Conservation (phyloP, 148 eudicot genomes). For the Selenicereus undatus region DNA sequence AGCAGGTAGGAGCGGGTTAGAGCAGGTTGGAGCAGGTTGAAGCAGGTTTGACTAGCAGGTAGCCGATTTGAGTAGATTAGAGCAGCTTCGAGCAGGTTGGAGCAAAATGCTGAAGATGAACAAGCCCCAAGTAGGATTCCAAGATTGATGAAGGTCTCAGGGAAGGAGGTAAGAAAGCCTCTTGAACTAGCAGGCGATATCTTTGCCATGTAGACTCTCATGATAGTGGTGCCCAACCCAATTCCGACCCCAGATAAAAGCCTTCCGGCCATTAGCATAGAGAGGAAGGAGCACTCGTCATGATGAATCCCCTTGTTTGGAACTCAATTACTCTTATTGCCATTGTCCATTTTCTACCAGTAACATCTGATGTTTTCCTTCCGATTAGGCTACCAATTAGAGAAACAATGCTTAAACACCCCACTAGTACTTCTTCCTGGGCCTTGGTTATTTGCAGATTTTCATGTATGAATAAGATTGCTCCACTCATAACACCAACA, state of each 20-base stretch:
- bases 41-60: no score
- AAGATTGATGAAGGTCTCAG: slow-evolving; percentile 37
- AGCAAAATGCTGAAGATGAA: no score
- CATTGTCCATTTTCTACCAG: slow-evolving; percentile 53
- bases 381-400: slow-evolving; percentile 39
- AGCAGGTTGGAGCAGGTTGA: no score
- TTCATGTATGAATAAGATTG: slow-evolving; percentile 42
- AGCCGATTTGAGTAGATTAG: no score
- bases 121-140: slow-evolving; percentile 46
- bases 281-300: slow-evolving; percentile 34
- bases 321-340: slow-evolving; percentile 34
- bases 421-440: slow-evolving; percentile 39
- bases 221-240: slow-evolving; percentile 35
- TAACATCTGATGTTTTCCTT: slow-evolving; percentile 42
- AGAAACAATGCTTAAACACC: slow-evolving; percentile 39
- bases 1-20: no score
- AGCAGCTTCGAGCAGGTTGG: no score
- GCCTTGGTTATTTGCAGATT: slow-evolving; percentile 39
- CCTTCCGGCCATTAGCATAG: slow-evolving; percentile 35
- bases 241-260: slow-evolving; percentile 42
- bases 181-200: slow-evolving; percentile 38
- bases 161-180: slow-evolving; percentile 46
- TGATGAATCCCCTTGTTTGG: slow-evolving; percentile 35
- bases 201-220: slow-evolving; percentile 45
- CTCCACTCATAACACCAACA: slow-evolving; percentile 47